Evolutionary conservation across 176 grass and related monocot genomes (phyloP), one percentile per base, ranked within the genome.

Genomic region (Microstegium vimineum): DNA sequence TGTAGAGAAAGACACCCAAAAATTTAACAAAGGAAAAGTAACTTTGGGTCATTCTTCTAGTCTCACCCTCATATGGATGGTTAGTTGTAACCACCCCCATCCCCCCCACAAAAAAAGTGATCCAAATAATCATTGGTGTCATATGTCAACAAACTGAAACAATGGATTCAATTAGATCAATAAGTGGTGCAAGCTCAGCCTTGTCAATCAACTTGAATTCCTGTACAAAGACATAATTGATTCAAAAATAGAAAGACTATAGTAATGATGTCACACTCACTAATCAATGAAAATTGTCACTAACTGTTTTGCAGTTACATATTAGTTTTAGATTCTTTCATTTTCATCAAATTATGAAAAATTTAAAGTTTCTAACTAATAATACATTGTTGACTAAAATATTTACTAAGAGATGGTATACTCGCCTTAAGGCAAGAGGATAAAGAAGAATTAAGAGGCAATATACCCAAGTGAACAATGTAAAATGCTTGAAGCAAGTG

Each of bases 401-500:
- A 30, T 4, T 79, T 10, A 10, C 13, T 26, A 70, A 17, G 3
- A 45, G 23, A 65, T 32, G 11, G 31, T 73, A 38, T 17, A 63
- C 33, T 22, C 4, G 43, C 12, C 16, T 5, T 60, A 49, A 15
- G n/a, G 27, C 0, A 5, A 13, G 16, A 38, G 12, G 18, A 61
- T 79, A 62, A 73, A 30, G 41, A 3, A 52, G 20, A 27, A 65
- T 67, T 20, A 20, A 41, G 67, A 69, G 9, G 40, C 17, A 77
- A 87, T 18, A 83, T 90, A 98, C 95, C 62, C 90, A 94, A 5
- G 90, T 98, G 86, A 98, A 98, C 61, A 94, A 72, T 49, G 95
- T 93, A 83, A 98, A 98, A 84, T 98, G 95, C 80, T 98, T 98
- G 92, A 98, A 98, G 82, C 95, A 98, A 37, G 95, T 98, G 59